These are phyloP conservation scores for Mycena albidolilacea DNA, from an alignment of 768 basidiomycete species.

Conservation along the genomic window DNA sequence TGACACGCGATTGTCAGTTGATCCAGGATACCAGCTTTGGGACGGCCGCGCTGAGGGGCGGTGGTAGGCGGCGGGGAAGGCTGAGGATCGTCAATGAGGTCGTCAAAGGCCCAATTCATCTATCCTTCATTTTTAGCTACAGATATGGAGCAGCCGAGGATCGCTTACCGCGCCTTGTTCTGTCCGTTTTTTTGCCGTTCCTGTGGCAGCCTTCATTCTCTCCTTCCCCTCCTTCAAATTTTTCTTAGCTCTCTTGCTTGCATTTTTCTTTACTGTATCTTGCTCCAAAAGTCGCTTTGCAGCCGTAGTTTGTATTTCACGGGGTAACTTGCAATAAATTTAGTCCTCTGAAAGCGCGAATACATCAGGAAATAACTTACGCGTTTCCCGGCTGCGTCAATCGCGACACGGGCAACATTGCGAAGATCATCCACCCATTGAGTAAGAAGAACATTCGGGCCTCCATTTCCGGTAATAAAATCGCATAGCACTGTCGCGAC, in stretches of 20 bases:
- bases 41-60: not conserved
- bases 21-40: not conserved
- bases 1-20: not conserved
- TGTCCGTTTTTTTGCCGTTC: not conserved
- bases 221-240: not conserved
- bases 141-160: no score
- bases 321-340: not conserved
- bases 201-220: not conserved
- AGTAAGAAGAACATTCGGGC: slow-evolving; percentile 8
- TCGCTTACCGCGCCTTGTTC: not conserved
- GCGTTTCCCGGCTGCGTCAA: not conserved
- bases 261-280: not conserved
- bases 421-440: slow-evolving; percentile 17
- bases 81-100: not conserved
- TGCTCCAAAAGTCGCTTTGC: slow-evolving; percentile 1
- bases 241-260: not conserved
- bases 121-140: not conserved
- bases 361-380: not conserved
- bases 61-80: not conserved
- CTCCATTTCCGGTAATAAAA: slow-evolving; percentile 19
- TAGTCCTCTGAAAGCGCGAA: not conserved
- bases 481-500: slow-evolving; percentile 8
- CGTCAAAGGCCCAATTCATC: not conserved
- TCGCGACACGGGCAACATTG: not conserved
- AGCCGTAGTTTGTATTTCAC: not conserved